Evolutionary conservation across 768 basidiomycete genomes (phyloP).

Genomic region (Lactifluus subvellereus): DNA sequence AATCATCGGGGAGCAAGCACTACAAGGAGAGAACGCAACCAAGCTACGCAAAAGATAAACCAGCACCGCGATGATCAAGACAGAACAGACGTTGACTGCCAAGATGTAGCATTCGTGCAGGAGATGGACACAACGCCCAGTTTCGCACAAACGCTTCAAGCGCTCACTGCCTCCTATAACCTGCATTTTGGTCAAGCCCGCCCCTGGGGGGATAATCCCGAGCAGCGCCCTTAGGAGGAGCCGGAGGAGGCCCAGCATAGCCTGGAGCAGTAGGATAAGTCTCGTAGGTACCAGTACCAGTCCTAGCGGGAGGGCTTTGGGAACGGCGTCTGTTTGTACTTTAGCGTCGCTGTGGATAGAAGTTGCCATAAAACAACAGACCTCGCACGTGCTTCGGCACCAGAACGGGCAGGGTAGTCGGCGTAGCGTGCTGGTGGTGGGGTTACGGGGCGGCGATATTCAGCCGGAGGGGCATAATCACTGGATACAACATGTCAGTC

Average conservation of each 20-base stretch:
- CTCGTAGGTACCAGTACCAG: slow-evolving; percentile 25
- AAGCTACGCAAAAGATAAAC: slow-evolving; percentile 25
- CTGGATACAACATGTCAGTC: slow-evolving; percentile 13
- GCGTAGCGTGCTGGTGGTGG: slow-evolving; percentile 27
- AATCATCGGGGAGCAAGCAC: slow-evolving; percentile 23
- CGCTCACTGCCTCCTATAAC: slow-evolving; percentile 23
- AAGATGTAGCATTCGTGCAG: slow-evolving; percentile 16
- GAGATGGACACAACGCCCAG: slow-evolving; percentile 11
- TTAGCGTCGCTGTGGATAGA: neutral
- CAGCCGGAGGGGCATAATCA: slow-evolving; percentile 23
- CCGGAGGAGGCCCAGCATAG: slow-evolving; percentile 23
- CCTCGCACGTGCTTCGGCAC: slow-evolving; percentile 23
- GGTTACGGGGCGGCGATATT: slow-evolving; percentile 26
- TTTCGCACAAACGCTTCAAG: slow-evolving; percentile 5
- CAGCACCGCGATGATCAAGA: slow-evolving; percentile 22
- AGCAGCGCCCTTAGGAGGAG: slow-evolving; percentile 23
- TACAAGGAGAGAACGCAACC: slow-evolving; percentile 24
- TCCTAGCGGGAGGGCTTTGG: slow-evolving; percentile 25
- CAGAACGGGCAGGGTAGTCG: slow-evolving; percentile 27
- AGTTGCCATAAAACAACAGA: slow-evolving; percentile 4
- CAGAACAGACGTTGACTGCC: slow-evolving; percentile 22
- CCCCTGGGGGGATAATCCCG: slow-evolving; percentile 25
- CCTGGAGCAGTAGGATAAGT: slow-evolving; percentile 22
- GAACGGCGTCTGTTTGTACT: slow-evolving; percentile 22
- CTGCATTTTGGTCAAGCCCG: slow-evolving; percentile 23